These are phyloP conservation scores for Dendrobium chrysotoxum DNA, from an alignment of 106 monocot species.

Conservation along the genomic window DNA sequence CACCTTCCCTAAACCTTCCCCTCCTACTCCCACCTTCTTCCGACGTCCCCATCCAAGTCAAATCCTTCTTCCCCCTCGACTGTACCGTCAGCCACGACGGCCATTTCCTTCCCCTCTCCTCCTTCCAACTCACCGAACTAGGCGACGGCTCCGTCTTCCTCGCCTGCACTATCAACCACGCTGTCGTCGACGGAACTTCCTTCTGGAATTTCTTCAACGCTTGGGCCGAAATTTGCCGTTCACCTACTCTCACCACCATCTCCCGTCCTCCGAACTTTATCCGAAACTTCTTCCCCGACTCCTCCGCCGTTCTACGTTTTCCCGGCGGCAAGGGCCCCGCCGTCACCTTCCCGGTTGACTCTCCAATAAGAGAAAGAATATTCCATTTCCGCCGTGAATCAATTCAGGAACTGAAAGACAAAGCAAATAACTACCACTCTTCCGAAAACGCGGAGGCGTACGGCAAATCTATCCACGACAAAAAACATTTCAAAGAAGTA, in stretches of 20 bases:
- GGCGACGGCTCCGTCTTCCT: conserved; percentile 39
- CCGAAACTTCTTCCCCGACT: conserved; percentile 61
- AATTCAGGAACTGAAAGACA: conserved; percentile 45
- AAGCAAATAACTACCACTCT: conserved; percentile 19
- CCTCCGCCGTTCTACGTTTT: conserved; percentile 51
- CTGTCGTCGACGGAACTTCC: conserved; percentile 49
- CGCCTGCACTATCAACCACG: conserved; percentile 44
- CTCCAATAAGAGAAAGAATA: conserved; percentile 54
- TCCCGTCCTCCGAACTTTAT: conserved; percentile 39
- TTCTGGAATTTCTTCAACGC: conserved; percentile 92
- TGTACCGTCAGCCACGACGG: conserved; percentile 58
- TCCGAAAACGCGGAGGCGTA: not conserved
- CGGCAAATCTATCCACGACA: not conserved
- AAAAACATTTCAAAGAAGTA: not conserved
- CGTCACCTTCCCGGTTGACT: conserved; percentile 39
- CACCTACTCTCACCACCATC: not conserved
- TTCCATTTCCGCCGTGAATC: conserved; percentile 50
- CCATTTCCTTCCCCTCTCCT: conserved; percentile 42
- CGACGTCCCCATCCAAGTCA: conserved; percentile 28
- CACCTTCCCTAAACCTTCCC: conserved; percentile 18
- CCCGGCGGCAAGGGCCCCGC: conserved; percentile 25
- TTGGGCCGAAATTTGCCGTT: conserved; percentile 66
- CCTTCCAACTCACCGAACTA: conserved; percentile 43
- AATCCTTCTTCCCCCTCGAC: conserved; percentile 37
- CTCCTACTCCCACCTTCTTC: conserved; percentile 6